Percentiles rank a stretch among this genome's conserved stretches.
Conservation (phyloP, 2,329 filamentous ascomycete species). For the Tolypocladium endophyticum region DNA sequence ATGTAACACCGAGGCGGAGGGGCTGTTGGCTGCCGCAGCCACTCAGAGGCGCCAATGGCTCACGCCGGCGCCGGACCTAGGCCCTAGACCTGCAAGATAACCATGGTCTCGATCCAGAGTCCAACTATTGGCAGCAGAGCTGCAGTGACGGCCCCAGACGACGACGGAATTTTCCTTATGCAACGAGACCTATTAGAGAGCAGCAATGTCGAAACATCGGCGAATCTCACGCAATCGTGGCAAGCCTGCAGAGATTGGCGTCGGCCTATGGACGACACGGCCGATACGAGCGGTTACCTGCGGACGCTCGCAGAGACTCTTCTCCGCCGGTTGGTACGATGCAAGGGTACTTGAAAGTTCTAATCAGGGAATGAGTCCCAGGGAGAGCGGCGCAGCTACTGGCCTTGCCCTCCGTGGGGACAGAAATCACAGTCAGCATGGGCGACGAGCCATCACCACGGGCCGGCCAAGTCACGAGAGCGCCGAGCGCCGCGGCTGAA, state of each 20-base stretch:
- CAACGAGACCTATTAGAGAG: background rate
- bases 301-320: background rate
- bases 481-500: background rate
- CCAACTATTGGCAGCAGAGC: background rate
- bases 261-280: background rate
- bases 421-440: background rate
- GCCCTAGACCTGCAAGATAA: background rate
- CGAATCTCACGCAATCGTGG: background rate
- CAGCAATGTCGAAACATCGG: background rate
- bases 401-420: background rate
- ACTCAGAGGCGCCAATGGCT: background rate
- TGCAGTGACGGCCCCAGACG: background rate
- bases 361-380: background rate
- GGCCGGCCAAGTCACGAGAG: background rate
- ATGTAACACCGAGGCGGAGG: background rate
- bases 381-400: background rate
- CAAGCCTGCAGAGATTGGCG: background rate
- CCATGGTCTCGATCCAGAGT: background rate
- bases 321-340: background rate
- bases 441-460: background rate
- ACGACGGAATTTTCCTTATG: background rate
- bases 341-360: background rate
- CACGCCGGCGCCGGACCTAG: background rate
- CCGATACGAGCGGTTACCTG: background rate
- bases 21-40: background rate